These are phyloP conservation scores for Boletus vermiculosoides DNA, from an alignment of 768 basidiomycete genomes.

Conservation along the genomic window DNA sequence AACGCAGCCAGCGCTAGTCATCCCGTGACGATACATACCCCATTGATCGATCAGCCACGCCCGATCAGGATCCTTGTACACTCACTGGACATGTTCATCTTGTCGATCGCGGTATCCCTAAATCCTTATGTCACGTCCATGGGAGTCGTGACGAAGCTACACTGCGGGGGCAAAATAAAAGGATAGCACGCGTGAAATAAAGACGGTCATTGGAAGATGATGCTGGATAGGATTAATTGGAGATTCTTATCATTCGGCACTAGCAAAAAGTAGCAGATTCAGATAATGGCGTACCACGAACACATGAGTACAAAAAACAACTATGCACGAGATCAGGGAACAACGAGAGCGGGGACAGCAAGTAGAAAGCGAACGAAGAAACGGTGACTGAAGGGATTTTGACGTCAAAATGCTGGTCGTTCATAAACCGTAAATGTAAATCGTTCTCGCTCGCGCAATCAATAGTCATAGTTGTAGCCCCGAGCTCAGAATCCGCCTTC, in stretches of 20 bases:
- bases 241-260: neutral
- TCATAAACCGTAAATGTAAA: conserved; percentile 1
- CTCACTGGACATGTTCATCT: conserved; percentile 38
- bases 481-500: conserved; percentile 19
- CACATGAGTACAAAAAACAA: neutral
- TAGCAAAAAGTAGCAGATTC: neutral
- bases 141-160: neutral
- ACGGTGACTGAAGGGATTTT: too few species aligned
- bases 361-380: too few species aligned
- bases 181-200: neutral
- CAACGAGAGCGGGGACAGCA: neutral
- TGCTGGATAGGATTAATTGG: neutral
- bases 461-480: conserved; percentile 13
- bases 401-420: conserved; percentile 4
- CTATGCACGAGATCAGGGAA: too few species aligned
- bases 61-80: neutral
- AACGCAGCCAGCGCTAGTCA: conserved; percentile 47
- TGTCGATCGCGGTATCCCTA: conserved; percentile 29
- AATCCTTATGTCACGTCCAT: conserved; percentile 40
- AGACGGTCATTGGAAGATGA: neutral
- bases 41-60: conserved; percentile 5
- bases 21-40: neutral
- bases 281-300: neutral
- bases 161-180: neutral
- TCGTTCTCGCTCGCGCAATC: neutral